Conservation (phyloP, 1,284 basidiomycete species). For the Testicularia cyperi region DNA sequence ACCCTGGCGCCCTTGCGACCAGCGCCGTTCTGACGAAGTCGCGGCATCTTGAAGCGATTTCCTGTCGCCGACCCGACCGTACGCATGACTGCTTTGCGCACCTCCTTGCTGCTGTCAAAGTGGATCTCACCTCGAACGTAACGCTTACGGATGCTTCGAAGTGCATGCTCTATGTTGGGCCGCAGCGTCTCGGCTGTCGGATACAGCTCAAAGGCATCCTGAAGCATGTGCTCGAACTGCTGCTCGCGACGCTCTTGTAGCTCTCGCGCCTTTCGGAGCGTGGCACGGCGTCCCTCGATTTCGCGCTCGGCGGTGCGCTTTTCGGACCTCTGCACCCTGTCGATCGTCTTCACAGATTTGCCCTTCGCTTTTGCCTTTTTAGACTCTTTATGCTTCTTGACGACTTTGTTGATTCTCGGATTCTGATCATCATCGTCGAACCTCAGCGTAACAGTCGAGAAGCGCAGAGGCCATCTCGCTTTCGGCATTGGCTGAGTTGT, state of each 20-base stretch:
- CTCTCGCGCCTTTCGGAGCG: conserved; percentile 26
- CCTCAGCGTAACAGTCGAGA: too few relatives aligned
- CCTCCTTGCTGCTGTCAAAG: conserved; percentile 17
- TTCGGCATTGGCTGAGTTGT: too few relatives aligned
- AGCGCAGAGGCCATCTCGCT: too few relatives aligned
- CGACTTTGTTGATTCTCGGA: too few relatives aligned
- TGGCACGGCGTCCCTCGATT: conserved; percentile 19
- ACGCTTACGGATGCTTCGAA: conserved; percentile 13
- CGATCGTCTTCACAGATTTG: too few relatives aligned
- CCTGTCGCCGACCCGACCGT: conserved; percentile 17
- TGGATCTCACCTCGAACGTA: conserved; percentile 16
- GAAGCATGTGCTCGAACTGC: conserved; percentile 19
- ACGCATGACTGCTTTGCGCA: conserved; percentile 13
- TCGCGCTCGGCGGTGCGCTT: conserved; percentile 20
- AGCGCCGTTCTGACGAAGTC: conserved; percentile 4
- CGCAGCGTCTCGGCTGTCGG: conserved; percentile 17
- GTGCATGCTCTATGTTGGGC: conserved; percentile 21
- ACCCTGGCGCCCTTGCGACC: too few relatives aligned
- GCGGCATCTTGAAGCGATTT: conserved; percentile 8
- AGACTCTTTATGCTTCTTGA: too few relatives aligned
- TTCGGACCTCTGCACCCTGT: too few relatives aligned
- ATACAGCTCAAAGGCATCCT: conserved; percentile 6
- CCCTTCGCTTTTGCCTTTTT: too few relatives aligned
- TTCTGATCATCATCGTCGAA: too few relatives aligned
- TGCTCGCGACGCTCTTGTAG: conserved; percentile 17